Evolutionary conservation across 2,329 filamentous ascomycete species (phyloP).

Genomic region (Ophiocordyceps camponoti-floridani): DNA sequence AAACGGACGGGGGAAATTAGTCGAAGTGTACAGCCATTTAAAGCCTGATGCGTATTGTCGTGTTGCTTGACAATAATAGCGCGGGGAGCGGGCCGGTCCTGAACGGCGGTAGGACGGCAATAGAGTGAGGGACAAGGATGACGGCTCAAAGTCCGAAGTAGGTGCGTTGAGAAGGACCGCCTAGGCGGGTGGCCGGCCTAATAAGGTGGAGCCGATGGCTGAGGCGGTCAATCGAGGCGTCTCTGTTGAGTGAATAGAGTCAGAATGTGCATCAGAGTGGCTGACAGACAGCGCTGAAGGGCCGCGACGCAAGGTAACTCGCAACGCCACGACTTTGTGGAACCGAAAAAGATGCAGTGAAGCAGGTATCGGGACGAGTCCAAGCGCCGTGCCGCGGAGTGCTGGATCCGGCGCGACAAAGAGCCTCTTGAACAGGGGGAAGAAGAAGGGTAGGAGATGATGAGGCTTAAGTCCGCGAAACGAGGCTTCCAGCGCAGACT

Average conservation of each 20-base stretch:
- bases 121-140: background rate
- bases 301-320: too few relatives aligned
- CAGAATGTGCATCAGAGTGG: background rate
- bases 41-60: constrained; percentile 6
- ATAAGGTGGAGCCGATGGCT: background rate
- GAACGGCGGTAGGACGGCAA: background rate
- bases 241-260: background rate
- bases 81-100: background rate
- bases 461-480: background rate
- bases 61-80: constrained; percentile 5
- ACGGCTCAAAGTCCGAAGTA: background rate
- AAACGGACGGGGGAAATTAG: constrained; percentile 6
- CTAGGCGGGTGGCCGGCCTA: background rate
- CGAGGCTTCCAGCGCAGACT: background rate
- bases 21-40: constrained; percentile 16
- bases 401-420: background rate
- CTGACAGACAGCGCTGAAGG: too few relatives aligned
- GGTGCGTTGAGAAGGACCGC: background rate
- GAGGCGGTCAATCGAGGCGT: background rate
- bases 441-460: background rate
- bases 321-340: background rate
- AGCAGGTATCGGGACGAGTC: background rate
- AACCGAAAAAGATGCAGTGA: background rate
- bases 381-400: background rate
- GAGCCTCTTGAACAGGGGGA: background rate